phyloP scores from a whole-genome alignment of 257 asterid genomes.

The Vinca minor region DNA sequence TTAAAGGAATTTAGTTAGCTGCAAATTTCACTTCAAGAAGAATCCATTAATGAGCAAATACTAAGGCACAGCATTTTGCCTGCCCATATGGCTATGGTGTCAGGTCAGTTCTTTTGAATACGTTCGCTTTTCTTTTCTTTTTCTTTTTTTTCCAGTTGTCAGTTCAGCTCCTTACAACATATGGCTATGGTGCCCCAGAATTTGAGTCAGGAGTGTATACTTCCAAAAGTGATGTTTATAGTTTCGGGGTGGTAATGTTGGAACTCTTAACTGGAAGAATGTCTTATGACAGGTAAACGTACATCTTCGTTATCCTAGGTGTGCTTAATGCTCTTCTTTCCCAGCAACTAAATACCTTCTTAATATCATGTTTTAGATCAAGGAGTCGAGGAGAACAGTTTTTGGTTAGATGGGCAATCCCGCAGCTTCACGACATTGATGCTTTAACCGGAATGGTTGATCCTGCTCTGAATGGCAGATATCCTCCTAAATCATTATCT shows the following conservation, averaged over 20 bases:
- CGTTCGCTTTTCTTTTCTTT: neutral
- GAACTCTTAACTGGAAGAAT: conserved; percentile 88
- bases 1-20: neutral
- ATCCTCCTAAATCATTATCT: conserved; percentile 73
- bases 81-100: too few species aligned
- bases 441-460: conserved; percentile 89
- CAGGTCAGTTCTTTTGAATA: too few species aligned
- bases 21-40: neutral
- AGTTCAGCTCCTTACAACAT: conserved; percentile 93
- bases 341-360: neutral
- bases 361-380: conserved; percentile 32
- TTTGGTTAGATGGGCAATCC: conserved; percentile 92
- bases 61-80: too few species aligned
- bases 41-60: too few species aligned
- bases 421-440: conserved; percentile 95
- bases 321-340: neutral
- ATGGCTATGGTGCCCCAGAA: conserved; percentile 97
- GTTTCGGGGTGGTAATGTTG: conserved; percentile 98
- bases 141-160: conserved; percentile 71
- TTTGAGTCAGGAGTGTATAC: conserved; percentile 86
- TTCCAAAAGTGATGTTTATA: conserved; percentile 82
- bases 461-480: conserved; percentile 63
- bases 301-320: neutral
- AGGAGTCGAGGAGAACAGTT: conserved; percentile 81
- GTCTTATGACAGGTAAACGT: conserved; percentile 85